Conservation (phyloP, 1,284 basidiomycete species). For the Ganoderma sinense region DNA sequence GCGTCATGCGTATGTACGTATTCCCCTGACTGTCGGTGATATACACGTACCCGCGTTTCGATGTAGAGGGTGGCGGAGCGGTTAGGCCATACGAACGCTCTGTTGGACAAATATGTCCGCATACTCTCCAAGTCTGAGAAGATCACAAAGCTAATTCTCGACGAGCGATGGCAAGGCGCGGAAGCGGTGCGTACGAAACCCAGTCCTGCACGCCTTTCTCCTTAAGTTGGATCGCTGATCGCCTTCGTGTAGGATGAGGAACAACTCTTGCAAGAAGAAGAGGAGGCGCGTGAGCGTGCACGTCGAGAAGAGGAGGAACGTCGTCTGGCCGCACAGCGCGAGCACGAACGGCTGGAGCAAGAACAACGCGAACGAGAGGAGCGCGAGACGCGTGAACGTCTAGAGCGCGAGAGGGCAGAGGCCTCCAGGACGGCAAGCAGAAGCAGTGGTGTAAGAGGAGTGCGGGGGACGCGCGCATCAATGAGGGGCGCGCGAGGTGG, state of each 20-base stretch:
- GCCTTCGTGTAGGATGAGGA: conserved; percentile 60
- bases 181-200: conserved; percentile 57
- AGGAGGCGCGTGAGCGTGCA: conserved; percentile 3
- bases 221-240: background rate
- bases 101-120: conserved; percentile 75
- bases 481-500: conserved; percentile 38
- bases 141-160: conserved; percentile 70
- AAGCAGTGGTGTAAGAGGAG: conserved; percentile 46
- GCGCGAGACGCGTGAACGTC: conserved; percentile 54
- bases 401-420: conserved; percentile 36
- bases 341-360: conserved; percentile 50
- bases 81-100: conserved; percentile 70
- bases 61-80: conserved; percentile 58
- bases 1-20: background rate
- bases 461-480: conserved; percentile 47
- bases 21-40: background rate
- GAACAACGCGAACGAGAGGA: conserved; percentile 60
- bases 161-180: conserved; percentile 77
- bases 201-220: too few relatives aligned
- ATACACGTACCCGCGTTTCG: too few relatives aligned
- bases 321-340: conserved; percentile 49
- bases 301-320: background rate
- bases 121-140: conserved; percentile 76
- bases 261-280: conserved; percentile 38
- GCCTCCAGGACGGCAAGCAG: conserved; percentile 27